These are phyloP conservation scores for Hysterium pulicare DNA, from an alignment of 2,329 filamentous ascomycete genomes.

Conservation along the genomic window DNA sequence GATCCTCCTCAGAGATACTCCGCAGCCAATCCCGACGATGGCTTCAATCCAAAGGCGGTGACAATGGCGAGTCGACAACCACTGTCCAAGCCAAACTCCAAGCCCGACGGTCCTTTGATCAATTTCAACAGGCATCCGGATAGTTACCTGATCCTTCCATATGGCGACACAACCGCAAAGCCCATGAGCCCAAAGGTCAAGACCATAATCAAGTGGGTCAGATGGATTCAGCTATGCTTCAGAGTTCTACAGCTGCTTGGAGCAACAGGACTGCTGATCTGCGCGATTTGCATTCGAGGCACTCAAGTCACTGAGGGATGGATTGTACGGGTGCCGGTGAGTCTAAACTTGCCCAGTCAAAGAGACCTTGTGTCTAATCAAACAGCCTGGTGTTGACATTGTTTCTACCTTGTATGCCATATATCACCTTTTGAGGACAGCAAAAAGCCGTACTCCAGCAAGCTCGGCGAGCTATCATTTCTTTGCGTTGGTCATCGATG, in stretches of 20 bases:
- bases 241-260: constrained; percentile 65
- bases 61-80: constrained; percentile 74
- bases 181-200: constrained; percentile 70
- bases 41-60: constrained; percentile 84
- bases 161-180: constrained; percentile 58
- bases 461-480: constrained; percentile 87
- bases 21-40: constrained; percentile 47
- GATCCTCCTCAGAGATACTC: constrained; percentile 51
- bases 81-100: constrained; percentile 56
- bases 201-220: constrained; percentile 64
- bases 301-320: constrained; percentile 64
- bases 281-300: constrained; percentile 73
- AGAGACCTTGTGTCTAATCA: constrained; percentile 12
- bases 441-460: constrained; percentile 67
- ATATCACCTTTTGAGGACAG: constrained; percentile 71
- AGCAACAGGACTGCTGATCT: constrained; percentile 67
- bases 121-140: constrained; percentile 86
- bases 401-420: constrained; percentile 72
- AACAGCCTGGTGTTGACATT: constrained; percentile 70
- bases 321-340: constrained; percentile 73
- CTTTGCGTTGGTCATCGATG: constrained; percentile 73
- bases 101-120: constrained; percentile 71
- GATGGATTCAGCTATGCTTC: constrained; percentile 66
- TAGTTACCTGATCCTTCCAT: constrained; percentile 62
- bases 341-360: constrained; percentile 30